Conservation (phyloP, 2,329 filamentous ascomycete species). For the Colletotrichum agaves region DNA sequence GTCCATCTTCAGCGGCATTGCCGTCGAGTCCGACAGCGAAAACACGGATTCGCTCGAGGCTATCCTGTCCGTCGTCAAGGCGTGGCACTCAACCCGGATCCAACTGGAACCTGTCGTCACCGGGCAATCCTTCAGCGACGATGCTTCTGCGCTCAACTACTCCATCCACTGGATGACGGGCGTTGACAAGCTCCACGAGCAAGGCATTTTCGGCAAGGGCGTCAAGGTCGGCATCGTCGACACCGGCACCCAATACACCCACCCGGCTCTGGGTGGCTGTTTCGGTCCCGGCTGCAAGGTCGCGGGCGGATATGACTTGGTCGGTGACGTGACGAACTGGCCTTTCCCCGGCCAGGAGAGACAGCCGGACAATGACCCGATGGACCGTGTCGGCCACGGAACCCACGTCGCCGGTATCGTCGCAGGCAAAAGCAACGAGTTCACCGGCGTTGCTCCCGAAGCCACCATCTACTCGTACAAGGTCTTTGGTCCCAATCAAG, state of each 20-base stretch:
- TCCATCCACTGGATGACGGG: slow-evolving; percentile 52
- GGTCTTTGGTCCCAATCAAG: slow-evolving; percentile 29
- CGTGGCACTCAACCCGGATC: slow-evolving; percentile 35
- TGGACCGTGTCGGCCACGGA: slow-evolving; percentile 67
- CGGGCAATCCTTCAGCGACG: slow-evolving; percentile 28
- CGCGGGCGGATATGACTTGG: slow-evolving; percentile 41
- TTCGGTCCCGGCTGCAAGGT: slow-evolving; percentile 56
- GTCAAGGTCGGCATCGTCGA: slow-evolving; percentile 53
- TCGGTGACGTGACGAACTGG: slow-evolving; percentile 41
- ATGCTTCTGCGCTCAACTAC: slow-evolving; percentile 43
- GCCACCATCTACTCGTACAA: slow-evolving; percentile 35
- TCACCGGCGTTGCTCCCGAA: slow-evolving; percentile 32
- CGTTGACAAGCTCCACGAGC: slow-evolving; percentile 51
- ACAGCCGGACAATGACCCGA: slow-evolving; percentile 61
- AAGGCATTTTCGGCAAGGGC: slow-evolving; percentile 51
- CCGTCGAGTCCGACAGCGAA: slow-evolving; percentile 36
- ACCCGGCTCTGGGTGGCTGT: slow-evolving; percentile 56
- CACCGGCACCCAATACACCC: slow-evolving; percentile 53
- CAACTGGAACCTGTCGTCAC: slow-evolving; percentile 29
- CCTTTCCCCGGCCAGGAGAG: slow-evolving; percentile 38
- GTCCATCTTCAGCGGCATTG: slow-evolving; percentile 44
- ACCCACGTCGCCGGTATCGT: slow-evolving; percentile 59
- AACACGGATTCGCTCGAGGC: slow-evolving; percentile 39
- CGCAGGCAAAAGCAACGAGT: slow-evolving; percentile 3
- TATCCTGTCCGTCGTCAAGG: slow-evolving; percentile 26